Percentiles rank a stretch among this genome's conserved stretches.
Conservation (phyloP, 2,329 filamentous ascomycete genomes). For the Uncinocarpus reesii region DNA sequence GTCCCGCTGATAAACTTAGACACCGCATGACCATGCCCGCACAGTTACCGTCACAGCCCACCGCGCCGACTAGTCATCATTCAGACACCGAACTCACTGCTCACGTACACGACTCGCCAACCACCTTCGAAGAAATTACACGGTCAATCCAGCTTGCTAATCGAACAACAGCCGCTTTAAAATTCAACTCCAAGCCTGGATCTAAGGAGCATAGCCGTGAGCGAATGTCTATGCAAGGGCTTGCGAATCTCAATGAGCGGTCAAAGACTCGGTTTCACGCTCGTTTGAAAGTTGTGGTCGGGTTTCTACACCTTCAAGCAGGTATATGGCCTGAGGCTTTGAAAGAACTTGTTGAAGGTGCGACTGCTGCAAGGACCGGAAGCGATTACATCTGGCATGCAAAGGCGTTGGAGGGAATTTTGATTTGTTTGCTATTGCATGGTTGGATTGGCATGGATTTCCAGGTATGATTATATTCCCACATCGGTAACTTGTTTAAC, state of each 20-base stretch:
- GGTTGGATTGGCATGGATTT: conserved; percentile 80
- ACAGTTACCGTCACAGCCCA: conserved; percentile 40
- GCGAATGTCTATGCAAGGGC: conserved; percentile 55
- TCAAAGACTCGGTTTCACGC: conserved; percentile 72
- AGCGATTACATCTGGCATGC: conserved; percentile 97
- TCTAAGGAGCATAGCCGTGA: conserved; percentile 49
- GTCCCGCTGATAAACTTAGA: conserved; percentile 47
- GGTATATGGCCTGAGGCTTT: conserved; percentile 85
- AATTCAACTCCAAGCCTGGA: conserved; percentile 29
- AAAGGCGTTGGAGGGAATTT: conserved; percentile 80
- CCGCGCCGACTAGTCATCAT: conserved; percentile 29
- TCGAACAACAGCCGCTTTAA: conserved; percentile 32
- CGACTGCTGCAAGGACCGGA: conserved; percentile 61
- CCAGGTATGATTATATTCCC: conserved; percentile 22
- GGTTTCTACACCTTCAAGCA: conserved; percentile 75
- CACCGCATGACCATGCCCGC: conserved; percentile 74
- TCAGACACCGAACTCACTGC: conserved; percentile 27
- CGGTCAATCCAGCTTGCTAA: conserved; percentile 34
- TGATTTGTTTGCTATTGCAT: conserved; percentile 71
- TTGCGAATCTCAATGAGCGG: conserved; percentile 62
- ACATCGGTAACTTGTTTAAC: background rate
- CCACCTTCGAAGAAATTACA: conserved; percentile 46
- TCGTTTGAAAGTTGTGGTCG: conserved; percentile 67
- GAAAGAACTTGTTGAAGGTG: conserved; percentile 71
- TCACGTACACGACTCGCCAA: conserved; percentile 37